Evolutionary conservation across 2,329 filamentous ascomycete genomes (phyloP), one percentile per base, ranked within the genome.

Genomic region (Colletotrichum gigasporum): DNA sequence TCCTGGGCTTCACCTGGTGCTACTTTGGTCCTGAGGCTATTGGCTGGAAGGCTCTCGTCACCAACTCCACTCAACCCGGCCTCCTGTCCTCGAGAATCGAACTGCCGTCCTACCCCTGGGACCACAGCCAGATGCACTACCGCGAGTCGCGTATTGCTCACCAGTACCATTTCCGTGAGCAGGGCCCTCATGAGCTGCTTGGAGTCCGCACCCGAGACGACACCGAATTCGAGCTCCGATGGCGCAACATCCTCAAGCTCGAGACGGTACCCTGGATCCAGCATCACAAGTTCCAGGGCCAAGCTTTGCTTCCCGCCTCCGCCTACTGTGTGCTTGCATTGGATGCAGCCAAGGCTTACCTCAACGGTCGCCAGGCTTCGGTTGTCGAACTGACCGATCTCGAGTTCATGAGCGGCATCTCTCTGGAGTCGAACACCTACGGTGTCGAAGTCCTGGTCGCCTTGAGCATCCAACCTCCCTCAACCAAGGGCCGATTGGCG

Each of bases 291-390:
- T 57, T 72, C 47, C 73, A 79, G 24, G 70, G 71, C 3, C 70
- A 80, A 39, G 71, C 76, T 12, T 71, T 85, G 7, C 82, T 83
- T 52, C 83, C 83, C 0, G 78, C 70, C 1, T 77, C 82, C 0
- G 81, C 74, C 0, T 84, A 82, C 67, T 55, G 83, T 1, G 71
- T 74, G 14, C 80, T 83, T 70, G 79, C 77, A 1, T 70, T 80
- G 0, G 82, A 84, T 60, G 82, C 82, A 3, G 77, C 78, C 2
- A 72, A 68, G 3, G 68, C 64, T 1, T 67, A 75, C 1, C 39
- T 76, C 5, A 67, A 64, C 1, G 71, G 69, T 1, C 71, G 71
- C 0, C 12, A 47, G 0, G 74, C 73, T 0, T 69, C 71, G 0
- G 16, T 75, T 1, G 56, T 78, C 5, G 76, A 78, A 66, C 63